Base-by-base conservation (phyloP, 129 eudicot genomes). In the Smallanthus sonchifolius region DNA sequence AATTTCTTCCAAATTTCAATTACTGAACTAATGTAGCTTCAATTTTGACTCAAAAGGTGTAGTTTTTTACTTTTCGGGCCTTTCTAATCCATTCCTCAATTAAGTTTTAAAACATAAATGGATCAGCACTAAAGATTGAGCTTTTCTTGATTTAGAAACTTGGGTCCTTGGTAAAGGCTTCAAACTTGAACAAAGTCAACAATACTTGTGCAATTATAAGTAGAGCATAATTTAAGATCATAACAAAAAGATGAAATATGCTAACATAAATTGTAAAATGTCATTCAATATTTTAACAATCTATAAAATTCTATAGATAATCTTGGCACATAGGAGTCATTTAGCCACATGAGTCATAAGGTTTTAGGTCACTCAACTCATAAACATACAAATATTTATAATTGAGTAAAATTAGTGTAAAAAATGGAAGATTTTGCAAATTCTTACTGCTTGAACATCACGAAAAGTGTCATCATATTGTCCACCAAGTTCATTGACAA, bases 381-480 rank as follows among this genome's bases (percentile, higher is more conserved):
- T 54, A 54, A 52, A 54, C 20, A 54, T 17, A 54, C 14, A 54
- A 54, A 17, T 17, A 7, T 19, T 6, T 17, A 19, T 7, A 54
- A 16, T 54, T 17, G 10, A 10, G 37, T 30, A 28, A 30, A 57
- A 7, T 4, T 2, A 10, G 16, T 3, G 24, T 10, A 55, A 39
- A 67, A 11, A 20, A 9, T 38, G 14, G 16, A 30, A 39, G 17
- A 63, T 24, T 37, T 37, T 68, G 68, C 40, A 62, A 61, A 10
- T 68, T 39, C 87, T 87, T 84, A 94, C 98, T 49, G 74, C 62
- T 87, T 91, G 90, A 55, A 95, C 94, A 83, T 95, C 99, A 17
- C 79, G 94, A 62, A 91, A 95, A 52, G 62, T 86, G 67, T 95
- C 99, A 19, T 95, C 99, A 77, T 95, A 95, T 72, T 95, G 97